phyloP scores from a whole-genome alignment of 164 flowering plant species.

The Liquidambar formosana region DNA sequence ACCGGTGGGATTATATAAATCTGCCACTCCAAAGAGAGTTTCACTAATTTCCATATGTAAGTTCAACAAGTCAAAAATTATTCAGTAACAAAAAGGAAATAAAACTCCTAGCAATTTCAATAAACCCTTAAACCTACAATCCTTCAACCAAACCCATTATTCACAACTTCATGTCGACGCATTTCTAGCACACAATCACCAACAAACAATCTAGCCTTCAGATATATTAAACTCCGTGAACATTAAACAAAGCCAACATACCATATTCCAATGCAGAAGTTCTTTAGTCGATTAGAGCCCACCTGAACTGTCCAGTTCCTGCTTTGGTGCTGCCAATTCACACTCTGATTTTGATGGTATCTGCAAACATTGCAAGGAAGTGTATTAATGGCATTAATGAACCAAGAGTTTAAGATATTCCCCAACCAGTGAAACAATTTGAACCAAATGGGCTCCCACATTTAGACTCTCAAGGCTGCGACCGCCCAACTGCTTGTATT shows the following conservation, averaged over 20 bases:
- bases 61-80: neutral
- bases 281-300: conserved; percentile 1
- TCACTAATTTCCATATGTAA: too few relatives aligned
- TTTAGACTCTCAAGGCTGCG: too few relatives aligned
- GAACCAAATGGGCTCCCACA: too few relatives aligned
- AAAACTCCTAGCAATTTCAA: neutral
- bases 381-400: neutral
- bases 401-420: neutral
- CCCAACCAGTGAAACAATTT: neutral
- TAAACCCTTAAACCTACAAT: neutral
- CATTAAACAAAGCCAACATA: conserved; percentile 2
- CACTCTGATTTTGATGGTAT: conserved; percentile 8
- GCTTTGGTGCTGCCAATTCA: conserved; percentile 14
- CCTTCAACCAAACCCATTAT: conserved; percentile 5
- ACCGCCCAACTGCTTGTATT: too few relatives aligned
- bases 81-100: neutral
- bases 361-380: conserved; percentile 17
- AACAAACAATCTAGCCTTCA: neutral
- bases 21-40: neutral
- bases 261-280: neutral
- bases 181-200: conserved; percentile 11
- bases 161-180: conserved; percentile 48
- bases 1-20: neutral
- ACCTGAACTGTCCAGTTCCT: conserved; percentile 10
- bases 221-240: neutral